Evolutionary conservation across 306 rosid genomes (phyloP), one percentile per base, ranked within the genome.

Genomic region (Vachellia collinsii): DNA sequence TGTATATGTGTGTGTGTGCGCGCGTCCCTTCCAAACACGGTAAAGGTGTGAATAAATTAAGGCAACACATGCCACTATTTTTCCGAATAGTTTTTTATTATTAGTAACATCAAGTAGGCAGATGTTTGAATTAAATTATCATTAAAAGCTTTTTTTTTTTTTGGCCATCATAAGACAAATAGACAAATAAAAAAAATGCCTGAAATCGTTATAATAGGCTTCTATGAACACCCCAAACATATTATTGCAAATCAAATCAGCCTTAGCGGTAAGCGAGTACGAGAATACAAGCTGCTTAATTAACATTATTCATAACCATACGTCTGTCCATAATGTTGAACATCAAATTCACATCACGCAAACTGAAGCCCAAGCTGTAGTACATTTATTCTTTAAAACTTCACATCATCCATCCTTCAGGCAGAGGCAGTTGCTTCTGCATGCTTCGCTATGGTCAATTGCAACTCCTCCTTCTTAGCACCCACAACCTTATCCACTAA

Each of bases 401-500:
- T 76, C 69, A 63, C 20, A 23, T 34, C 25, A 61, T 41, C 44
- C 25, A 61, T 41, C 44, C 61, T 75, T 87, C 83, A 82, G 29
- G 86, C 74, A 82, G 83, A 29, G 2, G 34, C 34, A 29, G 34
- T 29, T 29, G 34, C 34, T 29, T 29, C 44, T 6, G 83, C 84
- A 83, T 88, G 89, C 76, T 87, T 83, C 3, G 20, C 9, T 37
- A 92, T 77, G 25, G 74, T 46, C 4, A 0, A 16, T 66, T 48
- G 78, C 65, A 91, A 87, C 23, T 80, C 85, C 0, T 90, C 94
- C 54, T 87, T 93, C 82, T 76, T 85, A 64, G 95, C 93, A 77
- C 97, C 97, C 44, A 89, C 90, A 29, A 94, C 48, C 87, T 80
- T 93, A 69, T 90, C 91, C 48, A 93, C 89, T 7, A 62, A 0